phyloP scores from a whole-genome alignment of 148 eudicot genomes.

The Camellia granthamiana region DNA sequence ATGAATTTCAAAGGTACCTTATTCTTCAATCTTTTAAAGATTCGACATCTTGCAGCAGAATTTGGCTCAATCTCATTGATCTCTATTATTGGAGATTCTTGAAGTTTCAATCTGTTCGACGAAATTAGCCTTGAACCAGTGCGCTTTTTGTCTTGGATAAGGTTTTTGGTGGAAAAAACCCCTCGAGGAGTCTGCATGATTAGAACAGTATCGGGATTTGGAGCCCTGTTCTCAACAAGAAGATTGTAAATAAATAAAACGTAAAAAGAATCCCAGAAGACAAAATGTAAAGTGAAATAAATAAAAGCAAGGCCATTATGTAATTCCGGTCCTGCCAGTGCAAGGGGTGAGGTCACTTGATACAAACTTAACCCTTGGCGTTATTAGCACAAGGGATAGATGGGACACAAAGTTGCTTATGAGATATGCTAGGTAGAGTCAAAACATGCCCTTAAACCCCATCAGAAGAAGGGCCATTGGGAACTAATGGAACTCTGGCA shows the following conservation, averaged over 20 bases:
- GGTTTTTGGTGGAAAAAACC: constrained; percentile 76
- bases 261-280: background rate
- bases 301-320: background rate
- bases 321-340: no score
- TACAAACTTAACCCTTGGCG: background rate
- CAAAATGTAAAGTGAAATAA: background rate
- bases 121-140: constrained; percentile 83
- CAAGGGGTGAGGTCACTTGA: background rate
- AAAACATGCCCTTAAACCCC: background rate
- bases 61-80: constrained; percentile 57
- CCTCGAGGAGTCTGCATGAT: constrained; percentile 83
- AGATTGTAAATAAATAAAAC: background rate
- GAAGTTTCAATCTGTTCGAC: constrained; percentile 56
- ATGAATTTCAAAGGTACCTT: constrained; percentile 39
- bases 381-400: background rate
- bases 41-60: constrained; percentile 90
- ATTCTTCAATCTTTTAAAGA: constrained; percentile 47
- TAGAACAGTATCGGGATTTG: constrained; percentile 90
- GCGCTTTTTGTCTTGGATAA: constrained; percentile 56
- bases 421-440: background rate
- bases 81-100: constrained; percentile 43
- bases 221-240: constrained; percentile 57
- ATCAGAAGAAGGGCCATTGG: background rate
- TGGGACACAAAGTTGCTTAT: background rate
- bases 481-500: constrained; percentile 1